Percentiles rank a stretch among this genome's conserved stretches.
These are phyloP conservation scores for Monosporozyma unispora DNA, from an alignment of 805 yeast species.

Conservation along the genomic window DNA sequence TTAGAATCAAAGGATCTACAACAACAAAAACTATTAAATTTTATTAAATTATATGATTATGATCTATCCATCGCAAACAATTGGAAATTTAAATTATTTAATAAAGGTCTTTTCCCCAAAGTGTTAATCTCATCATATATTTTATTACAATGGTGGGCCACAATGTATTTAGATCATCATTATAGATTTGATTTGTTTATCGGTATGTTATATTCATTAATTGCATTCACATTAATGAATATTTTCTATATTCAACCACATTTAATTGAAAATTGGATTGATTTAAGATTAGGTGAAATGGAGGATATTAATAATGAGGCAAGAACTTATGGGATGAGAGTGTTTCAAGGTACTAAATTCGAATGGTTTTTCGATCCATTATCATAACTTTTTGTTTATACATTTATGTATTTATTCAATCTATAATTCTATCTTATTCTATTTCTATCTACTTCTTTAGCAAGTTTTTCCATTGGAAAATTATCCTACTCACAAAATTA, in stretches of 20 bases:
- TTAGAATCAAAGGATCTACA: not conserved
- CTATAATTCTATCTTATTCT: not conserved
- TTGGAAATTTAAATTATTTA: constrained; percentile 20
- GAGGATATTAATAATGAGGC: constrained; percentile 35
- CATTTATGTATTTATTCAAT: not conserved
- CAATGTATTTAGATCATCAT: constrained; percentile 65
- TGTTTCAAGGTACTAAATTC: constrained; percentile 40
- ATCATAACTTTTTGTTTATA: constrained; percentile 19
- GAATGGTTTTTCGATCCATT: constrained; percentile 49
- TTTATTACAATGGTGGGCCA: constrained; percentile 62
- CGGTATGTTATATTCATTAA: constrained; percentile 46
- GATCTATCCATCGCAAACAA: constrained; percentile 7
- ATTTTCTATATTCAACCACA: constrained; percentile 31
- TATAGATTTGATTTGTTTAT: constrained; percentile 53
- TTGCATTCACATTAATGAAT: constrained; percentile 36
- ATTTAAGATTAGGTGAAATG: constrained; percentile 29
- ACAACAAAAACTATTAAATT: not conserved
- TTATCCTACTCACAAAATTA: too few species aligned
- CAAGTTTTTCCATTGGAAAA: too few species aligned
- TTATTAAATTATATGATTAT: constrained; percentile 11
- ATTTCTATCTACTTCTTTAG: too few species aligned
- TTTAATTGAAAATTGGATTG: constrained; percentile 27
- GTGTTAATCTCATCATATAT: constrained; percentile 37
- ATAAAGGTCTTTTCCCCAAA: constrained; percentile 23
- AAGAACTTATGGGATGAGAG: constrained; percentile 56